A percentile compares a stretch with the other conserved stretches of the same genome.
These are phyloP conservation scores for Wallacemonas rigidus DNA, from an alignment of 208 protist genomes.

Conservation along the genomic window DNA sequence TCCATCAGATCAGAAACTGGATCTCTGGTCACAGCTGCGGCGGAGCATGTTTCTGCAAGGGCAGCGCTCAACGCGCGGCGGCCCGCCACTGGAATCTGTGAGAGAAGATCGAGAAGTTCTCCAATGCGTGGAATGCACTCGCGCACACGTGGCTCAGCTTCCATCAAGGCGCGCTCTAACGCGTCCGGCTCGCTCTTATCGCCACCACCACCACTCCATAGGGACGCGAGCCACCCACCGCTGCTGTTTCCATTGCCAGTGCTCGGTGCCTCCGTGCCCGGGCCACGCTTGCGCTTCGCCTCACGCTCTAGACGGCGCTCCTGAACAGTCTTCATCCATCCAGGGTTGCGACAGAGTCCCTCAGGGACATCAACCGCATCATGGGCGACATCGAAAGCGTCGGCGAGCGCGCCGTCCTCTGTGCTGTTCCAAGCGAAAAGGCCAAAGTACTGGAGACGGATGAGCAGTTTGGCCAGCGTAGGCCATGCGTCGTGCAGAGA, in stretches of 20 bases:
- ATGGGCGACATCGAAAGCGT: not conserved
- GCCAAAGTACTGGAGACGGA: conserved; percentile 50
- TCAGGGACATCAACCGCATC: not conserved
- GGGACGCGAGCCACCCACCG: conserved; percentile 55
- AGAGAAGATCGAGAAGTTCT: conserved; percentile 43
- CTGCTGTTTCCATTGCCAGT: conserved; percentile 21
- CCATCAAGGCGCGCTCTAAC: conserved; percentile 28
- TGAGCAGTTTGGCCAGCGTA: conserved; percentile 28
- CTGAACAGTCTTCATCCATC: conserved; percentile 14
- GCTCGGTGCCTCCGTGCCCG: not conserved
- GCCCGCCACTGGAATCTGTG: conserved; percentile 15
- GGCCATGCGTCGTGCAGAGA: conserved; percentile 42
- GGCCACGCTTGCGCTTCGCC: conserved; percentile 13
- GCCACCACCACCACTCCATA: conserved; percentile 25
- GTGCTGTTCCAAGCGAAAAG: conserved; percentile 25
- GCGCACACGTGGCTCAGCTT: conserved; percentile 34
- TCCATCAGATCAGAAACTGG: conserved; percentile 16
- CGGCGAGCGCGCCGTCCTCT: not conserved
- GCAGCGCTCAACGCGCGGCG: conserved; percentile 20
- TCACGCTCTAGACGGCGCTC: conserved; percentile 24
- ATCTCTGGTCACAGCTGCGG: conserved; percentile 2
- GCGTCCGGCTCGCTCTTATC: conserved; percentile 23
- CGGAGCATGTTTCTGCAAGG: conserved; percentile 16
- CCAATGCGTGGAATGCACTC: conserved; percentile 44
- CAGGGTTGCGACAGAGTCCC: conserved; percentile 8